Evolutionary conservation across 2,329 filamentous ascomycete genomes (phyloP).

Genomic region (Tympanopsis confertula): DNA sequence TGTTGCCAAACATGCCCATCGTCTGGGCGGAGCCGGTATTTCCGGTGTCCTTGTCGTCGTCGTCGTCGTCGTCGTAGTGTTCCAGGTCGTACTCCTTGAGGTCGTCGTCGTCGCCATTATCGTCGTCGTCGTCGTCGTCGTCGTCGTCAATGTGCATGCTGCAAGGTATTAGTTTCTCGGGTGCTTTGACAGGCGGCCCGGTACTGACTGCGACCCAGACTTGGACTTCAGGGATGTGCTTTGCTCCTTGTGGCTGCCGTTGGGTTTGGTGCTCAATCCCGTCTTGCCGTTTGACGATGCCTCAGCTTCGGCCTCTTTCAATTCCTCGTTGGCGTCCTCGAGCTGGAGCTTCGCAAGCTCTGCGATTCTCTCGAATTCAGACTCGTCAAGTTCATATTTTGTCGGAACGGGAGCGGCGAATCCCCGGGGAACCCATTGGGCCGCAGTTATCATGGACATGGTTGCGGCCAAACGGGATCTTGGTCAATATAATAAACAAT

Average conservation of each 20-base stretch:
- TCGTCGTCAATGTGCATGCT: slow-evolving; percentile 10
- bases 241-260: background rate
- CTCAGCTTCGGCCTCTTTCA: slow-evolving; percentile 55
- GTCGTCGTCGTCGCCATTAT: slow-evolving; percentile 58
- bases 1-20: slow-evolving; percentile 88
- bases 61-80: slow-evolving; percentile 79
- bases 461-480: too few relatives aligned
- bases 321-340: slow-evolving; percentile 81
- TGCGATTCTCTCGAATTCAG: slow-evolving; percentile 44
- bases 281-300: slow-evolving; percentile 8
- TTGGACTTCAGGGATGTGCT: background rate
- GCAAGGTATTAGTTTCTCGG: background rate
- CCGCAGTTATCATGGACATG: slow-evolving; percentile 43
- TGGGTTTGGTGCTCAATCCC: background rate
- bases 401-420: slow-evolving; percentile 45
- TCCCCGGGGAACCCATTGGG: slow-evolving; percentile 45
- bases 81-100: slow-evolving; percentile 94
- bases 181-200: background rate
- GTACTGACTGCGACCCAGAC: background rate
- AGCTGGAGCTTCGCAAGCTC: slow-evolving; percentile 49
- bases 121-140: slow-evolving; percentile 13
- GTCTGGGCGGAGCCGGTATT: slow-evolving; percentile 46
- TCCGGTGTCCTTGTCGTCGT: slow-evolving; percentile 48
- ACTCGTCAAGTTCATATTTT: slow-evolving; percentile 45
- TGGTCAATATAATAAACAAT: too few relatives aligned